phyloP scores from a whole-genome alignment of 495 filamentous ascomycete genomes.

The Xylaria nigripes region DNA sequence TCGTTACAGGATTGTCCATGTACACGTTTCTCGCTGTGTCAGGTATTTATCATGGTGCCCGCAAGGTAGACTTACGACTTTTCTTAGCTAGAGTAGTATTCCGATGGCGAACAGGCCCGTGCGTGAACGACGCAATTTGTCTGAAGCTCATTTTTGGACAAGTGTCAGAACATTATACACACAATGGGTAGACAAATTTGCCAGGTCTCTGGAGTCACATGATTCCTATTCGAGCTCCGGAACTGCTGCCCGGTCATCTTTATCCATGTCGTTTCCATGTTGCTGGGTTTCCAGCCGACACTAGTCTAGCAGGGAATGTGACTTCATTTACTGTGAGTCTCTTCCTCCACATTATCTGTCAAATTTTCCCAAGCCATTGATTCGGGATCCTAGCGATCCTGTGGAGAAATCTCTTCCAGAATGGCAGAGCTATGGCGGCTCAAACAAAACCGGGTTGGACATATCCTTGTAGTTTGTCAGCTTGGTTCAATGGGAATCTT shows the following conservation, averaged over 20 bases:
- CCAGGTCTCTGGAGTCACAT: slow-evolving; percentile 3
- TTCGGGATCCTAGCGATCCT: slow-evolving; percentile 3
- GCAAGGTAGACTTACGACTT: not conserved
- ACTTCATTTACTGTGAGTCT: slow-evolving; percentile 9
- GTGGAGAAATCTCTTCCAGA: slow-evolving; percentile 13
- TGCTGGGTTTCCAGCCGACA: not conserved
- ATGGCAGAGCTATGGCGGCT: slow-evolving; percentile 2
- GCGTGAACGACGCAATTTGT: slow-evolving; percentile 1
- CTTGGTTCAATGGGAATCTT: not conserved
- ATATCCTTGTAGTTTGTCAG: slow-evolving; percentile 10
- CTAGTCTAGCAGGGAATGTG: not conserved
- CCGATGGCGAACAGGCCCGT: not conserved
- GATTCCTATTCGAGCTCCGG: slow-evolving; percentile 5
- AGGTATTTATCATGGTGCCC: not conserved
- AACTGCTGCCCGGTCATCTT: slow-evolving; percentile 1
- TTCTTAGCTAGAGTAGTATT: not conserved
- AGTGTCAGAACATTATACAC: not conserved
- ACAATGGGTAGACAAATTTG: not conserved
- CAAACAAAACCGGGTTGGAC: slow-evolving; percentile 5
- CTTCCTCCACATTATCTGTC: slow-evolving; percentile 12
- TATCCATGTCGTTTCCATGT: slow-evolving; percentile 8
- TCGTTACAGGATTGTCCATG: not conserved
- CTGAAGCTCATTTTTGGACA: not conserved
- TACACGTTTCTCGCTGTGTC: not conserved
- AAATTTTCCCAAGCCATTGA: slow-evolving; percentile 12